phyloP scores from a whole-genome alignment of 805 yeast genomes.

The Nakazawaea ambrosiae region DNA sequence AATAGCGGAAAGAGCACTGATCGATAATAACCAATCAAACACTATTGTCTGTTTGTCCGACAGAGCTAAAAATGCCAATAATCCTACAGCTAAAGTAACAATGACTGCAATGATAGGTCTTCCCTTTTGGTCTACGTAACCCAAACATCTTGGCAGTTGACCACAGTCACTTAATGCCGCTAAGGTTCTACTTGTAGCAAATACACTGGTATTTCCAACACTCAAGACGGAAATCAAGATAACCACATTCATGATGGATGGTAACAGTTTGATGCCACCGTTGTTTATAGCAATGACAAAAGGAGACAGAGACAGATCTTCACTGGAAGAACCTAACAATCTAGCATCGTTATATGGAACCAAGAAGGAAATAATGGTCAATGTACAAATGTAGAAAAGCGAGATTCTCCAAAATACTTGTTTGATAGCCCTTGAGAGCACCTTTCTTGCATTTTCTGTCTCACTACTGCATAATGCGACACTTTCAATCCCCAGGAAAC shows the following conservation, averaged over 20 bases:
- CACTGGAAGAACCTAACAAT: slow-evolving; percentile 23
- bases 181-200: slow-evolving; percentile 47
- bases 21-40: slow-evolving; percentile 37
- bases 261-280: slow-evolving; percentile 28
- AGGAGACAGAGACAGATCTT: slow-evolving; percentile 34
- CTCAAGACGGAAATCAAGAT: slow-evolving; percentile 32
- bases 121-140: slow-evolving; percentile 42
- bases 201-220: slow-evolving; percentile 48
- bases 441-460: slow-evolving; percentile 37
- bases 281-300: slow-evolving; percentile 38
- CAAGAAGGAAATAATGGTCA: slow-evolving; percentile 36
- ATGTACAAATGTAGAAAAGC: slow-evolving; percentile 37
- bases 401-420: slow-evolving; percentile 52
- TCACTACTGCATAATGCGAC: slow-evolving; percentile 47
- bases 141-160: slow-evolving; percentile 34
- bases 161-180: slow-evolving; percentile 39
- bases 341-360: slow-evolving; percentile 37
- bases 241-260: slow-evolving; percentile 33
- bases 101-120: slow-evolving; percentile 40
- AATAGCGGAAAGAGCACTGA: slow-evolving; percentile 40
- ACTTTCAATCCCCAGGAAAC: slow-evolving; percentile 48
- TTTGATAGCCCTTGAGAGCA: slow-evolving; percentile 46
- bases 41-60: slow-evolving; percentile 25
- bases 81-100: slow-evolving; percentile 32
- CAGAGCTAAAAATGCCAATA: slow-evolving; percentile 38